Evolutionary conservation across 2,329 filamentous ascomycete genomes (phyloP), one percentile per base, ranked within the genome.

Genomic region (Fusarium phyllophilum): DNA sequence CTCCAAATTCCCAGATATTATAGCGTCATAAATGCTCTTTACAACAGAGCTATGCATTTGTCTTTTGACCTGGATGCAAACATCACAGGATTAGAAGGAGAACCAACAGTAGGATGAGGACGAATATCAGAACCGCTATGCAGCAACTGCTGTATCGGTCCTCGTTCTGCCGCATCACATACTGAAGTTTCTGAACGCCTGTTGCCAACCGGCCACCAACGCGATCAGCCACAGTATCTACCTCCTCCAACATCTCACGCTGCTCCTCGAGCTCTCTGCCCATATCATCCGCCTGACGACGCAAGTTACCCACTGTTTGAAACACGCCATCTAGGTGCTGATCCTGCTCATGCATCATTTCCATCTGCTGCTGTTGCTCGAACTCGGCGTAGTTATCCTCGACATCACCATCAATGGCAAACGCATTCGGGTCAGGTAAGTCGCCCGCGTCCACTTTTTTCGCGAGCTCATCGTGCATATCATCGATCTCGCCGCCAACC

Each of bases 181-280:
- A 90, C 74, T 91, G 90, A 78, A 99, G 90, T 85, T 93, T 96
- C 84, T 94, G 92, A 86, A 98, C 90, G 26, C 96, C 96, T 63
- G 88, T 94, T 84, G 94, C 91, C 78, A 99, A 83, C 80, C 96
- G 92, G 3, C 94, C 93, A 20, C 94, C 93, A 3, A 99, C 95
- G 39, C 96, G 89, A 81, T 98, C 95, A 8, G 94, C 94, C 64
- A 97, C 86, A 36, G 87, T 89, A 83, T 98, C 96, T 45, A 97
- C 93, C 59, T 93, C 91, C 72, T 96, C 92, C 65, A 99, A 87
- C 89, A 98, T 92, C 82, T 95, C 94, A 29, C 89, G 89, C 86
- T 99, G 96, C 85, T 99, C 96, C 83, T 98, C 97, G 51, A 99
- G 86, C 85, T 99, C 96, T 65, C 96, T 88, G 4, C 96, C 96